These are phyloP conservation scores for Proteromonas lacertae DNA, from an alignment of 352 stramenopile species.

Conservation along the genomic window DNA sequence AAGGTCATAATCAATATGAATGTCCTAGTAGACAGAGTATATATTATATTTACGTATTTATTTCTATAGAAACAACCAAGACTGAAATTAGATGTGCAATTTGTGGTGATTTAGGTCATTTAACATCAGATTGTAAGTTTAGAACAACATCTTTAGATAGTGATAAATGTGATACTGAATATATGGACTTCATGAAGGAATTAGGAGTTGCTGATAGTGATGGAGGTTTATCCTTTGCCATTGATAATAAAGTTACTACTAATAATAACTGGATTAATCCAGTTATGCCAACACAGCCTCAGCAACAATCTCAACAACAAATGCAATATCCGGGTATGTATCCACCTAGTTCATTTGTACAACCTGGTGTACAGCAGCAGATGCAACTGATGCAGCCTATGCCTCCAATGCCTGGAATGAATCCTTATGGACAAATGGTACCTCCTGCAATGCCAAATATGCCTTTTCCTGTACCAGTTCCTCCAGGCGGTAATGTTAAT, in stretches of 20 bases:
- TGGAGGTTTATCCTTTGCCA: background rate
- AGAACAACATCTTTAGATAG: conserved; percentile 15
- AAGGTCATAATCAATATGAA: conserved; percentile 81
- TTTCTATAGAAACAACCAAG: conserved; percentile 15
- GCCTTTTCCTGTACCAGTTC: too few species aligned
- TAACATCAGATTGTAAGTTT: conserved; percentile 74
- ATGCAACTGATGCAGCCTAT: too few species aligned
- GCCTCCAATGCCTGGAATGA: too few species aligned
- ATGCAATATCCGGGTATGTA: too few species aligned
- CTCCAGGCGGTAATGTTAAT: too few species aligned
- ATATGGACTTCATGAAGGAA: conserved; percentile 18
- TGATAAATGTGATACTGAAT: conserved; percentile 10
- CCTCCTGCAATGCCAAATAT: too few species aligned
- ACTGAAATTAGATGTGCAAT: conserved; percentile 72
- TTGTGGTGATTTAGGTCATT: conserved; percentile 82
- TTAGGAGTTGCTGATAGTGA: conserved; percentile 9
- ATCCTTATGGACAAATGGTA: too few species aligned
- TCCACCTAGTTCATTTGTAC: too few species aligned
- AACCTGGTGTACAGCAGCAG: too few species aligned
- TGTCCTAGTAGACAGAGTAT: conserved; percentile 53
- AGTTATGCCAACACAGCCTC: too few species aligned
- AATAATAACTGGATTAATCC: too few species aligned
- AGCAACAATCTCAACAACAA: too few species aligned
- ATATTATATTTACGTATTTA: conserved; percentile 8
- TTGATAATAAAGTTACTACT: background rate